Evolutionary conservation across 345 rosid species (phyloP).

Genomic region (Lepidium didymum): DNA sequence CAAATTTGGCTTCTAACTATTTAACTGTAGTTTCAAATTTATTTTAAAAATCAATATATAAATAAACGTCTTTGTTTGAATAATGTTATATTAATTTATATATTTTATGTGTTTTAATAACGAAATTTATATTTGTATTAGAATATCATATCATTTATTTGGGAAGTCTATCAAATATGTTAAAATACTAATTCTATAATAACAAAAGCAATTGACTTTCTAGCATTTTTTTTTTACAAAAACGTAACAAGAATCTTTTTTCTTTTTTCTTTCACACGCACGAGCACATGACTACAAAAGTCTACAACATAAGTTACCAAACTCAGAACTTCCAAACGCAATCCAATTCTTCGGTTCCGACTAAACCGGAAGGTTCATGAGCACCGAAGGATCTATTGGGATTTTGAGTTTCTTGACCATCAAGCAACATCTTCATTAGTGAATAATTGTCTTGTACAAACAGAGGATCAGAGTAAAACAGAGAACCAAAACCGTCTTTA

Average conservation of each 20-base stretch:
- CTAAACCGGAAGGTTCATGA: slow-evolving; percentile 18
- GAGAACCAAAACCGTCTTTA: slow-evolving; percentile 29
- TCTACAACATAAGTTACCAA: slow-evolving; percentile 10
- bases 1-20: slow-evolving; percentile 23
- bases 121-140: not conserved
- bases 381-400: slow-evolving; percentile 6
- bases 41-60: not conserved
- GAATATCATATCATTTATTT: not conserved
- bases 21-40: slow-evolving; percentile 1
- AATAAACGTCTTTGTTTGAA: not conserved
- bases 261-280: not conserved
- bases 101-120: not conserved
- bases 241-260: slow-evolving; percentile 14
- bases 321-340: slow-evolving; percentile 47
- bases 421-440: slow-evolving; percentile 42
- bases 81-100: not conserved
- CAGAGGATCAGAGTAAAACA: slow-evolving; percentile 40
- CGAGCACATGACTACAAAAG: slow-evolving; percentile 10
- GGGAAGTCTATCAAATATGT: not conserved
- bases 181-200: not conserved
- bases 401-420: slow-evolving; percentile 27
- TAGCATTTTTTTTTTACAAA: slow-evolving; percentile 1
- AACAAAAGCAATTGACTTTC: slow-evolving; percentile 11
- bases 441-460: slow-evolving; percentile 44
- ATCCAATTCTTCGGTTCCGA: slow-evolving; percentile 33